Conservation (phyloP, 805 yeast genomes). For the Kuraishia cidri region DNA sequence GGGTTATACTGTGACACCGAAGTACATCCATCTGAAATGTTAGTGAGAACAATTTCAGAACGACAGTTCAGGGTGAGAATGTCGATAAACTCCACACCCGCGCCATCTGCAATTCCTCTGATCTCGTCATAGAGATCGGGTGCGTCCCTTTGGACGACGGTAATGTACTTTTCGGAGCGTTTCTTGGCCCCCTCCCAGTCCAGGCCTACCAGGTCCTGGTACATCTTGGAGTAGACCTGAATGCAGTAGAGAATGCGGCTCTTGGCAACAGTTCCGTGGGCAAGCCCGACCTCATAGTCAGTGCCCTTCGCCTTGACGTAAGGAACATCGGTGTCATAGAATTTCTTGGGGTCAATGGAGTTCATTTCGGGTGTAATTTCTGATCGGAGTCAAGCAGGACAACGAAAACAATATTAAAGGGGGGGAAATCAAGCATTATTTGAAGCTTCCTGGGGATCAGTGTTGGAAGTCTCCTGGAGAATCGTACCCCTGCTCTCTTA, state of each 20-base stretch:
- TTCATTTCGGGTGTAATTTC: no score
- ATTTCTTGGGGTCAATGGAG: constrained; percentile 8
- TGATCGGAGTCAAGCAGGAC: no score
- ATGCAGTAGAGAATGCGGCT: constrained; percentile 18
- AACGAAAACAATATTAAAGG: no score
- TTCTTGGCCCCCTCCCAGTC: constrained; percentile 20
- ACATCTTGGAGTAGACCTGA: constrained; percentile 17
- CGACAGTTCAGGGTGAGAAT: constrained; percentile 27
- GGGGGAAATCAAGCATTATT: no score
- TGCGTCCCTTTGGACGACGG: constrained; percentile 14
- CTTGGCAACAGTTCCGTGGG: constrained; percentile 24
- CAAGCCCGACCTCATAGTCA: constrained; percentile 21
- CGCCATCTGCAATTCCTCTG: constrained; percentile 27
- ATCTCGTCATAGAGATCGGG: constrained; percentile 24
- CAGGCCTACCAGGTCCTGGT: constrained; percentile 12
- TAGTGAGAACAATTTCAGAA: constrained; percentile 25
- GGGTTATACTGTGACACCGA: constrained; percentile 16
- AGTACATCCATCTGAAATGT: constrained; percentile 28
- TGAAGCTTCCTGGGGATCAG: no score
- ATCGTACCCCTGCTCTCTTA: no score
- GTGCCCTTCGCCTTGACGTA: constrained; percentile 13
- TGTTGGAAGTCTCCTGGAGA: no score
- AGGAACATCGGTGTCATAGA: constrained; percentile 17
- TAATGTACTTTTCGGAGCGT: constrained; percentile 17
- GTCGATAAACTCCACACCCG: constrained; percentile 19